Conservation (phyloP, 2,329 filamentous ascomycete genomes). For the Fragosphaeria purpurea region DNA sequence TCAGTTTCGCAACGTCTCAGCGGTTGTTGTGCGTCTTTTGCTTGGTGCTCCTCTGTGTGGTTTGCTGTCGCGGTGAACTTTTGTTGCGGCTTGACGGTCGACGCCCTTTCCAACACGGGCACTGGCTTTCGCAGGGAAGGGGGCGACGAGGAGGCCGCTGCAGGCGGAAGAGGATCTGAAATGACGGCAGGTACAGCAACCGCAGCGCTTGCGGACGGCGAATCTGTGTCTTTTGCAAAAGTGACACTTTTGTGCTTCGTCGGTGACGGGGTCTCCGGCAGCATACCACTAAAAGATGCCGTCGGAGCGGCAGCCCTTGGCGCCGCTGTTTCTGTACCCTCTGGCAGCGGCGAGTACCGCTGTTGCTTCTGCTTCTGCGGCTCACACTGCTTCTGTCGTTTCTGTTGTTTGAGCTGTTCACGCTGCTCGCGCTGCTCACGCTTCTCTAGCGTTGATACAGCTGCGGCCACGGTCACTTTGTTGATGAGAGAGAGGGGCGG, state of each 20-base stretch:
- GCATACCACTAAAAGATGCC: too few species aligned
- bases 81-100: conserved; percentile 44
- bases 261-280: not conserved
- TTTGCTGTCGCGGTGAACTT: conserved; percentile 20
- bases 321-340: too few species aligned
- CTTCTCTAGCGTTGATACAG: conserved; percentile 25
- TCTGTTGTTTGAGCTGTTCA: not conserved
- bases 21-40: conserved; percentile 19
- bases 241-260: conserved; percentile 3
- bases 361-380: not conserved
- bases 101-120: conserved; percentile 11
- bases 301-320: too few species aligned
- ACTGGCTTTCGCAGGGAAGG: conserved; percentile 1
- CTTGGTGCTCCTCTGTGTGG: conserved; percentile 15
- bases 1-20: not conserved
- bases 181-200: not conserved
- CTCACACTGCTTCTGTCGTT: too few species aligned
- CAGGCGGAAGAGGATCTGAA: too few species aligned
- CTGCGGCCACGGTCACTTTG: conserved; percentile 18
- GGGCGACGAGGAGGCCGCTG: not conserved
- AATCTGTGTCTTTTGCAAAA: not conserved
- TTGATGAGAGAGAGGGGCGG: conserved; percentile 17
- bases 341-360: not conserved
- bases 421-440: not conserved
- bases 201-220: not conserved